Conservation (phyloP, 2,329 filamentous ascomycete species). For the Drechslerella dactyloides region DNA sequence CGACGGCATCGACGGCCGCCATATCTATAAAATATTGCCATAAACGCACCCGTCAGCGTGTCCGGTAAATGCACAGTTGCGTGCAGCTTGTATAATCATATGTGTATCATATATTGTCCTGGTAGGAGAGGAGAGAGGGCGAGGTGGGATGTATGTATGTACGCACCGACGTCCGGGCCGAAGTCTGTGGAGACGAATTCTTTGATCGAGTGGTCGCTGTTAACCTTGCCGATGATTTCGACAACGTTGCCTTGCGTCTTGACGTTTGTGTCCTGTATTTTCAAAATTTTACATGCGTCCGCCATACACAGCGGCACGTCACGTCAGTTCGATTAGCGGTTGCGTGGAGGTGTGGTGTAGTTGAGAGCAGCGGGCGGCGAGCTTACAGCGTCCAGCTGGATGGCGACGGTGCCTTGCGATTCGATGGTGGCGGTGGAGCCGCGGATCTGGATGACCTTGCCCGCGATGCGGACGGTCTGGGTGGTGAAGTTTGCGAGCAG, state of each 20-base stretch:
- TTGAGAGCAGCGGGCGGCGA: not conserved
- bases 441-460: constrained; percentile 80
- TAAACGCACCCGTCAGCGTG: not conserved
- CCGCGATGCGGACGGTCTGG: constrained; percentile 80
- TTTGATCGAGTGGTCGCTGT: constrained; percentile 73
- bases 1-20: constrained; percentile 75
- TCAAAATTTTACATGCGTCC: too few relatives aligned
- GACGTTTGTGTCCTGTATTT: constrained; percentile 68
- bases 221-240: constrained; percentile 81
- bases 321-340: not conserved
- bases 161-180: constrained; percentile 60
- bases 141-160: not conserved
- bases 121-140: constrained; percentile 16
- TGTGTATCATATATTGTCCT: too few relatives aligned
- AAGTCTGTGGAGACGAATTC: constrained; percentile 74
- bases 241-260: constrained; percentile 69
- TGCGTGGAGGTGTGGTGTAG: not conserved
- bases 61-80: too few relatives aligned
- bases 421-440: constrained; percentile 83
- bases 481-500: constrained; percentile 78
- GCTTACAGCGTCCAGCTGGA: constrained; percentile 74
- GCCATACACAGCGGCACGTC: not conserved
- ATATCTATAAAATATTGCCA: constrained; percentile 67
- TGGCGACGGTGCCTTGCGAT: constrained; percentile 75
- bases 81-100: too few relatives aligned